Base-by-base conservation (phyloP, 1,284 basidiomycete species). In the Melampsora larici-populina region DNA sequence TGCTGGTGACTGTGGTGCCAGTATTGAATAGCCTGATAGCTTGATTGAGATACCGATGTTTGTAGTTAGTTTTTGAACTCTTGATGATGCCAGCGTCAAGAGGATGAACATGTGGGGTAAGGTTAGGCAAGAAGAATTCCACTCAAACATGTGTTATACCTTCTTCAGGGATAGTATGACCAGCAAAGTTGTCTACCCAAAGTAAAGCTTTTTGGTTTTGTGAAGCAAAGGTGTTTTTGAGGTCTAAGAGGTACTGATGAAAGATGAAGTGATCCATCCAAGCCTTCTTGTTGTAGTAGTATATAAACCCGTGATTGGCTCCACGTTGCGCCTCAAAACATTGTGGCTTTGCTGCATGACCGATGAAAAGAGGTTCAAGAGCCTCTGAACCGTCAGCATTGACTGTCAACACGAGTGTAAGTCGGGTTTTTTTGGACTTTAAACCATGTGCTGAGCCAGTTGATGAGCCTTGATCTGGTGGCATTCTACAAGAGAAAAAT, bases 51-150 rank as follows among this genome's bases (percentile, higher is more conserved):
- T 36, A 36, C 9, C 36, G 9, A 36, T 68, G 66, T 24, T 70
- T 70, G 49, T 58, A 70, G 31, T 58, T 29, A 0, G 68, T n/a
- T 24, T 70, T 70, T 43, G 55, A 49, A 17, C 43, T 11, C 31
- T 33, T 31, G 15, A 70, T 70, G 9, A 70, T 70, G 1, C 68
- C 68, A 33, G 68, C 48, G 36, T 70, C 48, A n/a, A 70, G 46
- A 13, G 68, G 68, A 8, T 70, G 68, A n/a, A 70, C 68, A 36
- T 70, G 48, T 5, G 48, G 21, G 21, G 68, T 70, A 9, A 70
- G 33, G 21, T 70, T 70, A 11, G 68, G 68, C 24, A 36, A 17
- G 60, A 70, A 70, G 5, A 70, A 70, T 11, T 70, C 68, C 1
- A 70, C 33, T 68, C n/a, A 21, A 49, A 68, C 51, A 31, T 68